Percentiles rank a stretch among this genome's conserved stretches.
These are phyloP conservation scores for Backusella sp. DNA, from an alignment of 192 early-diverging fungal genomes.

Conservation along the genomic window DNA sequence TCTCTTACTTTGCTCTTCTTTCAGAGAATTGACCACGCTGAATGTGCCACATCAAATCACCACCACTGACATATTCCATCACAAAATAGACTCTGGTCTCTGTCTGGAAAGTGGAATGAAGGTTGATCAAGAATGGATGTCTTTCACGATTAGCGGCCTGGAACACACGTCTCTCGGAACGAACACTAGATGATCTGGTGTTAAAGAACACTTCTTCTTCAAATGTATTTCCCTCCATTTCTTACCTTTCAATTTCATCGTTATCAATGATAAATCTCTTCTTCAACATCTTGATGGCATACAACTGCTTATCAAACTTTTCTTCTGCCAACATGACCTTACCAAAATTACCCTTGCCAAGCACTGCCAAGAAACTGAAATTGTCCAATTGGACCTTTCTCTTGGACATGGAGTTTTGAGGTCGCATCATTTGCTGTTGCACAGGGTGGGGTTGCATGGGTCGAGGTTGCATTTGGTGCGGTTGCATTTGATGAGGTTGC, in stretches of 20 bases:
- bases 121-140: slow-evolving; percentile 94
- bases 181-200: slow-evolving; percentile 64
- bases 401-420: background rate
- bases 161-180: slow-evolving; percentile 93
- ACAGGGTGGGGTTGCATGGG: background rate
- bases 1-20: slow-evolving; percentile 72
- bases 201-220: slow-evolving; percentile 30
- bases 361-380: slow-evolving; percentile 89
- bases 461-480: background rate
- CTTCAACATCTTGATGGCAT: slow-evolving; percentile 97
- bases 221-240: slow-evolving; percentile 38
- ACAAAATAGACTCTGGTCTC: slow-evolving; percentile 95
- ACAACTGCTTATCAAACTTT: slow-evolving; percentile 72
- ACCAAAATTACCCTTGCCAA: slow-evolving; percentile 98
- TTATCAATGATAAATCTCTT: slow-evolving; percentile 98
- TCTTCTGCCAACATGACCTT: slow-evolving; percentile 98
- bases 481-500: slow-evolving; percentile 21
- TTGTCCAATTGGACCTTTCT: slow-evolving; percentile 84
- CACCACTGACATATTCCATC: slow-evolving; percentile 96
- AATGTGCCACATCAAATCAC: slow-evolving; percentile 98
- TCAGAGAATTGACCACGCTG: slow-evolving; percentile 90
- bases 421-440: slow-evolving; percentile 24
- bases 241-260: slow-evolving; percentile 90
- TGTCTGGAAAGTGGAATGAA: slow-evolving; percentile 96
- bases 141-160: slow-evolving; percentile 85